Evolutionary conservation across 2,329 filamentous ascomycete species (phyloP).

Genomic region (Cadophora gregata): DNA sequence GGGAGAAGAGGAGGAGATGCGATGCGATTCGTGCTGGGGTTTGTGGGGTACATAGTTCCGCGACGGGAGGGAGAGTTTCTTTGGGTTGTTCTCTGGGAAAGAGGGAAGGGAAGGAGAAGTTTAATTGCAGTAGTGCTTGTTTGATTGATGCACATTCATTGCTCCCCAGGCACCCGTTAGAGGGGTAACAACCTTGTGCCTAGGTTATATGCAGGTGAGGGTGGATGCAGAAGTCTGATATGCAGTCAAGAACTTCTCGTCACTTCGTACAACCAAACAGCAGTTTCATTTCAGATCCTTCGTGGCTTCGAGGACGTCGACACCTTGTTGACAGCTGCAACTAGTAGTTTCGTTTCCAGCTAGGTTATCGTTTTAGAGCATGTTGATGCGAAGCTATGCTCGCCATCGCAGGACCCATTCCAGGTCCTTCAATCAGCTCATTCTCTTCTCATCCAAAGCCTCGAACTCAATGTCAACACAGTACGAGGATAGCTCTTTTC

Average conservation of each 20-base stretch:
- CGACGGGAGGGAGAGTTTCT: neutral
- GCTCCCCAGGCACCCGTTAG: too few species aligned
- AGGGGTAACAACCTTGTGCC: neutral
- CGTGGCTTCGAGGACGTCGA: neutral
- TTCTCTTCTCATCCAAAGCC: neutral
- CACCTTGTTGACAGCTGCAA: neutral
- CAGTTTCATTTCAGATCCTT: slow-evolving; percentile 5
- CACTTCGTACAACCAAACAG: neutral
- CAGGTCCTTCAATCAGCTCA: neutral
- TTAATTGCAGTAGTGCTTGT: neutral
- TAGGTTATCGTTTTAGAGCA: neutral
- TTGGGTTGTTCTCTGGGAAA: neutral
- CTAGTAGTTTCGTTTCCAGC: neutral
- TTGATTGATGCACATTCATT: neutral
- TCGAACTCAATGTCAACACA: neutral
- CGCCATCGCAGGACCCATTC: neutral
- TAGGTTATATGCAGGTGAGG: neutral
- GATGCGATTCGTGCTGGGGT: slow-evolving; percentile 9
- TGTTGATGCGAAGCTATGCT: neutral
- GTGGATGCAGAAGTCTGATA: neutral
- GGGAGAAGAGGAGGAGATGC: neutral
- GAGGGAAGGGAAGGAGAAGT: neutral
- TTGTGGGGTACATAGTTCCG: neutral
- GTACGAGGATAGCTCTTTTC: neutral
- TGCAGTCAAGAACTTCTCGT: neutral